Evolutionary conservation across 1,139 yeast species (phyloP).

Genomic region (Scheffersomyces quercinus): DNA sequence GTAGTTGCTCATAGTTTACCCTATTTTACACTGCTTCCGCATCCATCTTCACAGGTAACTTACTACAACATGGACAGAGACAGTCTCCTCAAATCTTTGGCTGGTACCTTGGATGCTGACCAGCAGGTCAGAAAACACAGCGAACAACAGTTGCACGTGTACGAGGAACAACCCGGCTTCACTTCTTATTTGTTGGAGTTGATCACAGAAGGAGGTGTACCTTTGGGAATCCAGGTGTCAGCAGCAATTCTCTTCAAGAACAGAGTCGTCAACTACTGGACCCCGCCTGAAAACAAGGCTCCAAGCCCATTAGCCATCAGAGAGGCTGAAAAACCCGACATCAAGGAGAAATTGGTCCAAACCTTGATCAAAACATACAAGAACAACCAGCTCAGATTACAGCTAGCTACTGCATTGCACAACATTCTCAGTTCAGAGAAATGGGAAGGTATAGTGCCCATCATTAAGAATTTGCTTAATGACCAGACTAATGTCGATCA

Average conservation of each 20-base stretch:
- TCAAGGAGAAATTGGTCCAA: slow-evolving; percentile 55
- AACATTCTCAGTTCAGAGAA: slow-evolving; percentile 43
- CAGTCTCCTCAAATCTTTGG: slow-evolving; percentile 39
- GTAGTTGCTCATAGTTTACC: no score
- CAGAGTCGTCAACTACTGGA: slow-evolving; percentile 61
- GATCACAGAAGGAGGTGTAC: slow-evolving; percentile 46
- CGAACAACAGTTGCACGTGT: slow-evolving; percentile 41
- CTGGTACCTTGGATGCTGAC: slow-evolving; percentile 47
- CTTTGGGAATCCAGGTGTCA: slow-evolving; percentile 54
- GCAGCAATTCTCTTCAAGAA: slow-evolving; percentile 72
- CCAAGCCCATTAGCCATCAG: slow-evolving; percentile 32
- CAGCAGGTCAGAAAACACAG: slow-evolving; percentile 40
- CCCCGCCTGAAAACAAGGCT: slow-evolving; percentile 39
- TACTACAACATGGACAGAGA: slow-evolving; percentile 38
- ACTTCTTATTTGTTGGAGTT: slow-evolving; percentile 57
- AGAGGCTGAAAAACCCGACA: slow-evolving; percentile 49
- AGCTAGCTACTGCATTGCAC: slow-evolving; percentile 44
- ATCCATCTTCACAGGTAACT: no score
- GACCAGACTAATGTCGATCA: slow-evolving; percentile 51
- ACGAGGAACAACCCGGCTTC: slow-evolving; percentile 55
- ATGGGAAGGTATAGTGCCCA: slow-evolving; percentile 44
- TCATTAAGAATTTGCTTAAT: slow-evolving; percentile 41
- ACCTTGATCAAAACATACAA: slow-evolving; percentile 40
- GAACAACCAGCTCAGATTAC: slow-evolving; percentile 36
- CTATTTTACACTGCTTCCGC: no score